Evolutionary conservation across 2,329 filamentous ascomycete species (phyloP), one percentile per base, ranked within the genome.

Genomic region (Aureobasidium sp.): DNA sequence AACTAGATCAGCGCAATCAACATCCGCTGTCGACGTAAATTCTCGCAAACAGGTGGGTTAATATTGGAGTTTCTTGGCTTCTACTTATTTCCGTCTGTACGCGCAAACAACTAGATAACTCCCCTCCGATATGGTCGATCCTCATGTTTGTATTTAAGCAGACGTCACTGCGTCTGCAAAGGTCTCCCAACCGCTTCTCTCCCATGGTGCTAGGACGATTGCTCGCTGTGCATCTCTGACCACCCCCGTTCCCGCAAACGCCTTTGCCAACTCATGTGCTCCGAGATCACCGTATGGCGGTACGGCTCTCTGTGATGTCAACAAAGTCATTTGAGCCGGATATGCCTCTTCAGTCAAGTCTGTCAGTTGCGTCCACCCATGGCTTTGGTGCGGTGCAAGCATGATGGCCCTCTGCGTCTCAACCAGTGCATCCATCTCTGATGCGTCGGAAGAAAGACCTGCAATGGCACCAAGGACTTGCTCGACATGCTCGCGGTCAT

Each of bases 151-250:
- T 6, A 25, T 25, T 57, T n/a, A 57, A 19, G 53, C 53, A 25
- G 40, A 37, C 53, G 40, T 46, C 33, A 65, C 43, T 15, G 55
- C 61, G 42, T 60, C 58, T 37, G 35, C 51, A 35, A 89, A 69
- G 2, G 78, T 80, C 60, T 77, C 75, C 90, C 90, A 94, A 0
- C 85, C 86, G 23, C 75, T 75, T 45, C 65, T 72, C 61, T 76
- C 78, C 92, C 93, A 97, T 6, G 94, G 94, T 38, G 92, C 89
- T 66, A 95, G 73, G 73, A 94, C 81, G 47, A 91, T 81, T 7
- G 88, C 87, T 64, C 82, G 83, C 73, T 96, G 88, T 23, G 89
- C 87, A 78, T 95, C 88, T 3, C 81, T 82, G 3, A 84, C 79
- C 61, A 78, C 83, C 0, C 88, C 86, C 0, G 88, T 91, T 0